Evolutionary conservation across 352 stramenopile species (phyloP).

Genomic region (Pythium plurisporium): DNA sequence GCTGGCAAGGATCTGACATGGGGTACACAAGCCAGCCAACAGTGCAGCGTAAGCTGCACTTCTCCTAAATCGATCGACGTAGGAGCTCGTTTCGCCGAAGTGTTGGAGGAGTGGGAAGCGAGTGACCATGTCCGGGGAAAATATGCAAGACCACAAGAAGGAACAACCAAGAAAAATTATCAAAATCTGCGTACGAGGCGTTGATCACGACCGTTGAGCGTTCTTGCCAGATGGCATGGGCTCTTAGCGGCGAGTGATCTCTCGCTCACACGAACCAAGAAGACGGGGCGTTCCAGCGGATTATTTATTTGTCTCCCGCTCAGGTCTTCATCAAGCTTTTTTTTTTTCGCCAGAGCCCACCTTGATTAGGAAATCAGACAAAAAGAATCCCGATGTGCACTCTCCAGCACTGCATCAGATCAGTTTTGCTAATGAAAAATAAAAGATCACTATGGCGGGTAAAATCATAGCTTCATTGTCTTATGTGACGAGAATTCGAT

Average conservation of each 20-base stretch:
- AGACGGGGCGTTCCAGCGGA: conserved; percentile 9
- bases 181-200: conserved; percentile 14
- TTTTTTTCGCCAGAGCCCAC: conserved; percentile 20
- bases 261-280: background rate
- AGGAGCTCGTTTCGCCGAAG: background rate
- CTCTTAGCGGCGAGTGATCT: no score
- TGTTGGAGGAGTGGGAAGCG: background rate
- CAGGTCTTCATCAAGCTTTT: conserved; percentile 14
- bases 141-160: conserved; percentile 3
- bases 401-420: conserved; percentile 4
- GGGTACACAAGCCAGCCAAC: conserved; percentile 22
- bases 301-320: conserved; percentile 28
- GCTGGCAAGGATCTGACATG: conserved; percentile 63
- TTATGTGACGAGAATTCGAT: no score
- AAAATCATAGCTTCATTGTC: background rate
- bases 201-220: no score
- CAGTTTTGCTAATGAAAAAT: conserved; percentile 23
- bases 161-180: conserved; percentile 11
- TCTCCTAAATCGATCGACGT: conserved; percentile 27
- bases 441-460: conserved; percentile 3
- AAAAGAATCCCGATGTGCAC: conserved; percentile 6
- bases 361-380: conserved; percentile 15
- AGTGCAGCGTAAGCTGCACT: conserved; percentile 25
- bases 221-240: no score
- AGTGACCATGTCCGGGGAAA: background rate